Evolutionary conservation across 305 asterid genomes (phyloP).

Genomic region (Withania somnifera): DNA sequence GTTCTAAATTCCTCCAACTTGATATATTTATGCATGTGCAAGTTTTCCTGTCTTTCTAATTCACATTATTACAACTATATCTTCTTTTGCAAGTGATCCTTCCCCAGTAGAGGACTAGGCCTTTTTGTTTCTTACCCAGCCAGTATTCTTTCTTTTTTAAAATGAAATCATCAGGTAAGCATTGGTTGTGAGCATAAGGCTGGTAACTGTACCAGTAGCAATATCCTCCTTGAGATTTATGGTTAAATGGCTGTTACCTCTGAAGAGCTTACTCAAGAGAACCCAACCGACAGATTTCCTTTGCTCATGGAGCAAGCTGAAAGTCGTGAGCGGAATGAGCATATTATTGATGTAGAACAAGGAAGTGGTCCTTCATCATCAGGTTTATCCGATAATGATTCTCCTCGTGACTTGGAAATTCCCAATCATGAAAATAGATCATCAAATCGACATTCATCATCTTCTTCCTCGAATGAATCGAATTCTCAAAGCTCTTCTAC

Average conservation of each 20-base stretch:
- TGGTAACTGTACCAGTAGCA: neutral
- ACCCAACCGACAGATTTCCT: slow-evolving; percentile 27
- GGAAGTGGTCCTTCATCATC: slow-evolving; percentile 23
- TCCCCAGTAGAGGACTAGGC: neutral
- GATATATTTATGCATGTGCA: neutral
- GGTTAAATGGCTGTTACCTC: slow-evolving; percentile 24
- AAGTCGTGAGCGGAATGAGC: slow-evolving; percentile 16
- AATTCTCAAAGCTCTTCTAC: slow-evolving; percentile 5
- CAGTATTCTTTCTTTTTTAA: neutral
- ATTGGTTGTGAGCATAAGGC: neutral
- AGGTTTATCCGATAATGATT: slow-evolving; percentile 7
- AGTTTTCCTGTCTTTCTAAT: neutral
- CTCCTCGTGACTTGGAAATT: slow-evolving; percentile 8
- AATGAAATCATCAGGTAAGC: neutral
- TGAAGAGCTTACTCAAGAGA: slow-evolving; percentile 16
- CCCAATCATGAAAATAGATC: slow-evolving; percentile 12
- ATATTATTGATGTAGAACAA: slow-evolving; percentile 24
- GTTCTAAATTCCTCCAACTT: neutral
- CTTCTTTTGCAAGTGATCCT: neutral
- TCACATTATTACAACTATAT: neutral
- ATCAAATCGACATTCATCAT: slow-evolving; percentile 5
- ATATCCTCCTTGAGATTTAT: neutral
- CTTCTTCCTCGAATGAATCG: slow-evolving; percentile 14
- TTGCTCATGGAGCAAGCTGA: slow-evolving; percentile 31
- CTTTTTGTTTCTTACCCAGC: neutral